Conservation (phyloP, 2,329 filamentous ascomycete species). For the Botrytis paeoniae region DNA sequence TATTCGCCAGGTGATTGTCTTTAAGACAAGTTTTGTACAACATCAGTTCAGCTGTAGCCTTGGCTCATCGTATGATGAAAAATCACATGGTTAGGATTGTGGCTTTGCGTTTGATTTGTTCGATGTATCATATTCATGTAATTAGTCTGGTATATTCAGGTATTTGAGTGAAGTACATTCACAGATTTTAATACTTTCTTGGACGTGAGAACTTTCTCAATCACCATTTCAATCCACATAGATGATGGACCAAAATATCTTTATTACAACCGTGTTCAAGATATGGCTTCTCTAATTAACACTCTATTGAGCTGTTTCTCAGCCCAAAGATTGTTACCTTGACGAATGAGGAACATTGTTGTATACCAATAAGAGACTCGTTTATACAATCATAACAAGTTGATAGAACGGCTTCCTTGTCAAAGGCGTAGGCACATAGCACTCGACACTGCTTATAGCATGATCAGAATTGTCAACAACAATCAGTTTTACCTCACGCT, state of each 20-base stretch:
- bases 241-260: not conserved
- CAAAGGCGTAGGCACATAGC: no score
- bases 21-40: not conserved
- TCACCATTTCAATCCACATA: not conserved
- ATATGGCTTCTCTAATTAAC: not conserved
- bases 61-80: not conserved
- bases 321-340: not conserved
- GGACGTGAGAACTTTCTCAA: not conserved
- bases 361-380: not conserved
- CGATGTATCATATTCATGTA: not conserved
- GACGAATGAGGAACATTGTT: not conserved
- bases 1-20: not conserved
- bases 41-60: not conserved
- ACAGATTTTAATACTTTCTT: not conserved
- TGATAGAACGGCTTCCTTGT: no score
- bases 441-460: no score
- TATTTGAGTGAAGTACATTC: not conserved
- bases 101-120: not conserved
- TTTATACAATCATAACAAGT: not conserved
- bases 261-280: not conserved
- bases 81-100: not conserved
- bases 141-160: rapidly evolving
- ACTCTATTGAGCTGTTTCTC: no score
- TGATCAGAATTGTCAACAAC: no score
- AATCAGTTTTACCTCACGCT: no score